Evolutionary conservation across 1,139 yeast species (phyloP).

Genomic region (Geotrichum phurueaensis): DNA sequence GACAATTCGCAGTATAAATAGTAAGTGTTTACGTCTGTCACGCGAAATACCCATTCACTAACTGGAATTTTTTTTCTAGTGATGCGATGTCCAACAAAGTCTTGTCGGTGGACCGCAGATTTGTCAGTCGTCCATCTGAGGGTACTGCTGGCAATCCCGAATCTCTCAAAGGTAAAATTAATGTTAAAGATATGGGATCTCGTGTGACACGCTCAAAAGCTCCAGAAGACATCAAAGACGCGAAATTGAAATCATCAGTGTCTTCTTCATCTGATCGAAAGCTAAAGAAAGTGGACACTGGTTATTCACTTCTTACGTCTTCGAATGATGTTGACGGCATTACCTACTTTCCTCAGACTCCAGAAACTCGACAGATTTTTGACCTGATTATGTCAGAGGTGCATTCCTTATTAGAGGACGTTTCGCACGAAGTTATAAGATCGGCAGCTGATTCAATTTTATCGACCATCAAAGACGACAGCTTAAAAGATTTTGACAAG

Average conservation of each 20-base stretch:
- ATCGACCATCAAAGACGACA: slow-evolving; percentile 51
- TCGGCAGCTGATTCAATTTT: slow-evolving; percentile 63
- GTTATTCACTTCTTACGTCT: not conserved
- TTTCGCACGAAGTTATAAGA: slow-evolving; percentile 49
- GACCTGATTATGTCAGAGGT: slow-evolving; percentile 48
- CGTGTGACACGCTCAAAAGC: slow-evolving; percentile 34
- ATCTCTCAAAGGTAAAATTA: slow-evolving; percentile 61
- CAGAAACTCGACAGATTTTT: slow-evolving; percentile 42
- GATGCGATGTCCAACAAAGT: slow-evolving; percentile 63
- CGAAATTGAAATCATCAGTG: slow-evolving; percentile 11
- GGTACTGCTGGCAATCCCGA: slow-evolving; percentile 59
- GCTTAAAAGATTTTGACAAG: slow-evolving; percentile 39
- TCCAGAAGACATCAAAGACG: slow-evolving; percentile 17
- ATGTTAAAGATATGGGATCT: slow-evolving; percentile 65
- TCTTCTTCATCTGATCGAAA: slow-evolving; percentile 2
- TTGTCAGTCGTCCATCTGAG: slow-evolving; percentile 40
- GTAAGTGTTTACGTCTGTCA: slow-evolving; percentile 18
- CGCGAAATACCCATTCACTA: not conserved
- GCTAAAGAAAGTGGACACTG: slow-evolving; percentile 1
- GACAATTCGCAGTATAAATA: slow-evolving; percentile 29
- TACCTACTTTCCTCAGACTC: slow-evolving; percentile 49
- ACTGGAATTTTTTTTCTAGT: slow-evolving; percentile 19
- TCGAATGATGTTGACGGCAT: slow-evolving; percentile 35
- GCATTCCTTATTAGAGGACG: slow-evolving; percentile 47
- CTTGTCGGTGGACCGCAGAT: slow-evolving; percentile 50